Base-by-base conservation (phyloP, 345 rosid genomes). In the Adansonia digitata region DNA sequence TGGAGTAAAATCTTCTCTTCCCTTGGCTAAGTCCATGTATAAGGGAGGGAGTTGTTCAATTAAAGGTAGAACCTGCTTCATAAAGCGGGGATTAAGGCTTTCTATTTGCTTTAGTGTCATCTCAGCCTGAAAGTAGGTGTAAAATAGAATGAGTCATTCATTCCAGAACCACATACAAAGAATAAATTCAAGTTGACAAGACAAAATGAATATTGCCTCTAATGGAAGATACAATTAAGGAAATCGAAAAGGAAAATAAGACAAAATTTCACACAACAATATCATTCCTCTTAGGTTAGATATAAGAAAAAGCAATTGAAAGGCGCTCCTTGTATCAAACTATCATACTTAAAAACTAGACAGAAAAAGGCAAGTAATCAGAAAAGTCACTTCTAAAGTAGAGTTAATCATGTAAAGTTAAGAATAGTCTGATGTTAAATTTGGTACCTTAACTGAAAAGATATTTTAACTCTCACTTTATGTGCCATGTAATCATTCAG, bases 31-130 rank as follows among this genome's bases (percentile, higher is more conserved):
- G 88, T 95, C 98, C 96, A 88, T 90, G 86, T 93, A 95, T 81
- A 95, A 77, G 27, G 98, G 97, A 79, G 98, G 96, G 48, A 95
- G 90, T 85, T 94, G 99, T 84, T 94, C 97, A 43, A 95, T 88
- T 78, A 95, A 72, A 66, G 98, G 98, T 75, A 92, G 85, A 78
- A 86, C 94, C 83, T 95, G 99, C 87, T 91, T 92, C 96, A 95
- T 85, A 49, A 95, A 86, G 31, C 96, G 94, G 75, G 98, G 99
- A 60, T 96, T 89, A 74, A 93, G 88, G 80, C 82, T 91, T 86
- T 90, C 98, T 72, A 95, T 77, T 80, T 93, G 97, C 87, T 93
- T 95, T 72, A 91, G 66, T 8, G 99, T 91, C 89, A 93, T 90
- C 85, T 92, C 99, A 56, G 97, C 99, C 96, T 95, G 90, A 79